Conservation (phyloP, 371 early-diverging fungal species). For the Modicella reniformis region DNA sequence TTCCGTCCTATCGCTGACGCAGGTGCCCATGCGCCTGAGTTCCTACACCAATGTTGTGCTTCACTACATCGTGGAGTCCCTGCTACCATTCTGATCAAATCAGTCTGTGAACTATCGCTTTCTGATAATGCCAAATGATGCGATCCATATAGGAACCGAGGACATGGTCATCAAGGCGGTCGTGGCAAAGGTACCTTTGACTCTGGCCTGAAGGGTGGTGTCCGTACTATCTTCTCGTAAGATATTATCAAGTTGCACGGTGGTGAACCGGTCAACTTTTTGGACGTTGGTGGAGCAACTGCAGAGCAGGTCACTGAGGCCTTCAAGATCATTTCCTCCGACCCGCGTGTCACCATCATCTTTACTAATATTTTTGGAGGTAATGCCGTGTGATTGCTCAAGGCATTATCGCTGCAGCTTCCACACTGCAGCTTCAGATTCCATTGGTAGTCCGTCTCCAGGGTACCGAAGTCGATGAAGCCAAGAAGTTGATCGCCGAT, state of each 20-base stretch:
- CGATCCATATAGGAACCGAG: conserved; percentile 63
- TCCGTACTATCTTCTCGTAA: conserved; percentile 91
- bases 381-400: conserved; percentile 97
- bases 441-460: conserved; percentile 96
- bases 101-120: not conserved
- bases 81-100: not conserved
- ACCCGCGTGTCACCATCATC: conserved; percentile 93
- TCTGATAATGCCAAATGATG: not conserved
- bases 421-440: conserved; percentile 88
- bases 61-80: too few relatives aligned
- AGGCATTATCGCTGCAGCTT: conserved; percentile 96
- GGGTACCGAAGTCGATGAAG: conserved; percentile 88
- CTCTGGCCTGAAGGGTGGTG: conserved; percentile 96
- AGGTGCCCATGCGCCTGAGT: not conserved
- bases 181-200: conserved; percentile 98
- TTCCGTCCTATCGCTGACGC: not conserved
- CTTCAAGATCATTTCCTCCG: conserved; percentile 97
- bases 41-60: too few relatives aligned
- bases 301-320: conserved; percentile 97
- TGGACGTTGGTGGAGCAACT: conserved; percentile 97
- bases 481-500: conserved; percentile 88
- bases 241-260: conserved; percentile 98
- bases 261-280: conserved; percentile 99
- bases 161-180: conserved; percentile 98
- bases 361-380: conserved; percentile 99